Base-by-base conservation (phyloP, 116 monocot species). In the Zostera marina region DNA sequence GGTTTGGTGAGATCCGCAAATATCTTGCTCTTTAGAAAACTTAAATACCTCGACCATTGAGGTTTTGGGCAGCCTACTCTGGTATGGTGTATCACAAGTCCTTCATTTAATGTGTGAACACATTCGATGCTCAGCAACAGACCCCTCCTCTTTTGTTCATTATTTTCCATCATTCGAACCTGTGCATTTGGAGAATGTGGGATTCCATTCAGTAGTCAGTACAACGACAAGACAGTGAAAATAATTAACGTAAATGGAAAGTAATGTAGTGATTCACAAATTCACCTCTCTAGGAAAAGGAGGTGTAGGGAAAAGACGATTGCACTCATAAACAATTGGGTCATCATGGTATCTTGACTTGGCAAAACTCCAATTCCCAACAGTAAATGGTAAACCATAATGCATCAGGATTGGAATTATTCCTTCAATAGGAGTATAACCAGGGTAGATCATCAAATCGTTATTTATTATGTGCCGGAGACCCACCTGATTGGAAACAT, bases 381-480 rank as follows among this genome's bases (percentile, higher is more conserved):
- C 87, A 46, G 71, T 70, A 74, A 99, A 85, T 47, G 77, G 71
- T 47, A 99, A 73, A 20, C 98, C 98, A 83, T 98, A 98, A 68
- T 98, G 98, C 72, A 98, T 59, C 26, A 98, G 70, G 54, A 98
- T 78, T 42, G 98, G 91, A 64, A 83, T 83, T 39, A 74, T 56
- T 17, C 78, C 81, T 24, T 45, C 41, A 73, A 68, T 74, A 59
- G 91, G 98, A 72, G 58, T 75, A 67, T 98, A 99, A 58, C 98
- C 87, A 9, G 98, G 98, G 56, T 99, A 99, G 11, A 99, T 79
- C 98, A 99, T 99, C 71, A 99, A 70, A 65, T 87, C 81, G 53
- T 86, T 76, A 59, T 51, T 87, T 77, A 99, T 91, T 74, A 87
- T 91, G 71, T 99, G 98, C 14, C 59, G 87, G 72, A 99, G 86